Percentiles rank a stretch among this genome's conserved stretches.
phyloP scores from a whole-genome alignment of 2,329 filamentous ascomycete species.

The Byssothecium circinans region DNA sequence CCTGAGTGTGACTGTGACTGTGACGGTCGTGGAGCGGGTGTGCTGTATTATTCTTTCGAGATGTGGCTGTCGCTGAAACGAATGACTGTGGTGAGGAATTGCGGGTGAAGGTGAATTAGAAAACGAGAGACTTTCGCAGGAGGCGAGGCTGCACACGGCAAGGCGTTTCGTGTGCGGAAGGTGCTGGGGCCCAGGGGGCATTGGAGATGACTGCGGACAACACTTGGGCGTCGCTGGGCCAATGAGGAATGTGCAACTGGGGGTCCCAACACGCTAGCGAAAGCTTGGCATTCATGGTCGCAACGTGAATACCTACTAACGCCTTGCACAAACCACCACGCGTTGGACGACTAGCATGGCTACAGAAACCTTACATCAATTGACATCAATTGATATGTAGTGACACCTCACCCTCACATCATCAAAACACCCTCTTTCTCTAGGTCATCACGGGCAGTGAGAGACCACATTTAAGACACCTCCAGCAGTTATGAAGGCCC shows the following conservation, averaged over 20 bases:
- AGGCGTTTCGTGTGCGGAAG: neutral
- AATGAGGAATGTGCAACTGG: conserved; percentile 15
- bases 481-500: no score
- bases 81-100: conserved; percentile 43
- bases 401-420: neutral
- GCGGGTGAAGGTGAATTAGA: conserved; percentile 12
- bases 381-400: no score
- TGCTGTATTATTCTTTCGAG: conserved; percentile 4
- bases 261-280: neutral
- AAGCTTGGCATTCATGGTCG: conserved; percentile 6
- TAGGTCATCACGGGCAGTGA: neutral
- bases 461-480: no score
- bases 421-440: neutral
- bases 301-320: no score
- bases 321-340: no score
- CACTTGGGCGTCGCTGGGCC: conserved; percentile 8
- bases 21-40: no score
- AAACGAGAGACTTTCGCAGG: conserved; percentile 5
- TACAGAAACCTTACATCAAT: no score
- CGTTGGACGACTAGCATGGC: neutral
- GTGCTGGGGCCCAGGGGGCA: neutral
- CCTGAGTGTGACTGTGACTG: no score
- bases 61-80: conserved; percentile 33
- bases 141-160: neutral
- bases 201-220: conserved; percentile 4